Conservation (phyloP, 495 filamentous ascomycete species). For the Penicillium antarcticum region DNA sequence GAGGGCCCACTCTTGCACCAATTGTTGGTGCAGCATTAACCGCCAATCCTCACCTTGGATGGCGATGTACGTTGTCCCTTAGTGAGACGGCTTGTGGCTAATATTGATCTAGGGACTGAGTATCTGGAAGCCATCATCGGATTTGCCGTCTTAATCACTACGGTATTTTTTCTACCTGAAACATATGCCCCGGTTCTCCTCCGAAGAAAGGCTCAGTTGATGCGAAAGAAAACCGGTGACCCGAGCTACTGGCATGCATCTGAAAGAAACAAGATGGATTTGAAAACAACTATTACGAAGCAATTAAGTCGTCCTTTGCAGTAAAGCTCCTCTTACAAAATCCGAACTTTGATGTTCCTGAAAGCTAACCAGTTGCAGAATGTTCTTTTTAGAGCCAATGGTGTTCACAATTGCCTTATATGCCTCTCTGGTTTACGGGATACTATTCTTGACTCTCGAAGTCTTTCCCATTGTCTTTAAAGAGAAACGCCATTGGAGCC, state of each 20-base stretch:
- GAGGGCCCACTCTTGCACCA: constrained; percentile 34
- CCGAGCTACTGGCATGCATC: constrained; percentile 26
- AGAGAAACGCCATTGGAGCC: neutral
- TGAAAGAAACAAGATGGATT: constrained; percentile 23
- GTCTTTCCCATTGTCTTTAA: constrained; percentile 14
- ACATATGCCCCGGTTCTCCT: constrained; percentile 18
- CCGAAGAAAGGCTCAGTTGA: constrained; percentile 15
- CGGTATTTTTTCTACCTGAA: constrained; percentile 11
- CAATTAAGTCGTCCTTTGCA: constrained; percentile 22
- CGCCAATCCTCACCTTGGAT: constrained; percentile 28
- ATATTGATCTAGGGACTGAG: constrained; percentile 12
- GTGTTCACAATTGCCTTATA: constrained; percentile 24
- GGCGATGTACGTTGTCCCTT: constrained; percentile 11
- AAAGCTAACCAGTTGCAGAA: neutral
- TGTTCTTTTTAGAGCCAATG: constrained; percentile 29
- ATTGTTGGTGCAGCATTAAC: constrained; percentile 40
- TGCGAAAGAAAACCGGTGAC: constrained; percentile 23
- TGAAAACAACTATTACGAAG: constrained; percentile 17
- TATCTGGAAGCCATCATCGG: constrained; percentile 21
- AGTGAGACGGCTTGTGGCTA: neutral
- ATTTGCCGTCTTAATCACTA: constrained; percentile 1
- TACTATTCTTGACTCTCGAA: constrained; percentile 12
- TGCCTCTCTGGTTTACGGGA: constrained; percentile 15
- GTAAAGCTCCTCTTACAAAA: neutral
- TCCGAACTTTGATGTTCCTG: neutral